Base-by-base conservation (phyloP, 2,329 filamentous ascomycete species). In the Orbilia ellipsospora region DNA sequence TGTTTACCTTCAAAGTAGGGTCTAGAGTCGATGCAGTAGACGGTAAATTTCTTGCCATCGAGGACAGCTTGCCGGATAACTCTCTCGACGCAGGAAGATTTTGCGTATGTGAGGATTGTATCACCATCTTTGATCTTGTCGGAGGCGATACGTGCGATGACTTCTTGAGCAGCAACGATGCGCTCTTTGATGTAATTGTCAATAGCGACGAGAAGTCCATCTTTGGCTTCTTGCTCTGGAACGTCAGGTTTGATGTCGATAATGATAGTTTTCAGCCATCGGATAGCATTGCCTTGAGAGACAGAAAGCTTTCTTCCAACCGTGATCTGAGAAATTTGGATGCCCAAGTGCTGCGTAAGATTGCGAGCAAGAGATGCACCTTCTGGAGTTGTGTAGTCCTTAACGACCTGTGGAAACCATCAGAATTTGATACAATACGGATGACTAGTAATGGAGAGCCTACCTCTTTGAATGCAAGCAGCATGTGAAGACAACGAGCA, bases 241-340 rank as follows among this genome's bases (percentile, higher is more conserved):
- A 90, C 88, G 79, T 94, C 91, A 48, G 94, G 93, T 80, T 97
- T 93, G 72, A 97, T 90, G 79, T 93, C 93, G 80, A 92, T 91
- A 81, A 99, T 94, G 80, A 93, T 89, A 56, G 97, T 88, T 85
- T 99, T 99, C 59, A 99, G 87, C 86, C 93, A 94, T 65, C 95
- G 89, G 81, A 99, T 96, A 42, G 93, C 93, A 82, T 98, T 99
- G 75, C 95, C 95, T 90, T 98, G 97, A 77, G 92, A 93, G 83
- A 97, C 95, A 78, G 92, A 96, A 83, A 99, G 92, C 40, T 95
- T 94, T n/a, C 95, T 90, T 81, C 94, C 97, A 78, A 93, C 93
- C 74, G 92, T 92, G 75, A 99, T 87, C 81, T 96, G 97, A 78
- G 96, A 93, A 80, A 99, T 97, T 83, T 99, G 95, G 44, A 94